Evolutionary conservation across 306 rosid species (phyloP).

Genomic region (Begonia loranthoides): DNA sequence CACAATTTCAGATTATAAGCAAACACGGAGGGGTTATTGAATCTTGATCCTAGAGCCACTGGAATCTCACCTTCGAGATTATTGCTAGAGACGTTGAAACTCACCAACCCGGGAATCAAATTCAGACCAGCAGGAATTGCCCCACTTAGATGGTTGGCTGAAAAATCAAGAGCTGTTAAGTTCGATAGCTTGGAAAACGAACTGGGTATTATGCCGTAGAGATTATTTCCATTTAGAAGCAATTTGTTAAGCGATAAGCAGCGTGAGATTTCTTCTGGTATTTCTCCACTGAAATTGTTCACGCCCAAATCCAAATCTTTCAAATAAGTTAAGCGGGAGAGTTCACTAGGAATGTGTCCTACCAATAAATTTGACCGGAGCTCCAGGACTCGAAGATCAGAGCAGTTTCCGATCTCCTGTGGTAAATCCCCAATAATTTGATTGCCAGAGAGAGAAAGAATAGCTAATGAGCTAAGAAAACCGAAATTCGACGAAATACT

Average conservation of each 20-base stretch:
- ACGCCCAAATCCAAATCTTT: slow-evolving; percentile 53
- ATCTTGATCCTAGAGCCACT: slow-evolving; percentile 38
- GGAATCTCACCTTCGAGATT: slow-evolving; percentile 73
- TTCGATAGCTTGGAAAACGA: slow-evolving; percentile 42
- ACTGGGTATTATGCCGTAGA: slow-evolving; percentile 55
- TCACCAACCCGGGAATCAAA: slow-evolving; percentile 28
- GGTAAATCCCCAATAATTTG: slow-evolving; percentile 52
- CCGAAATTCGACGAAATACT: slow-evolving; percentile 70
- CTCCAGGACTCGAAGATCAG: slow-evolving; percentile 48
- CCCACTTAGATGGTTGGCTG: slow-evolving; percentile 67
- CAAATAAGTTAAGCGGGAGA: slow-evolving; percentile 48
- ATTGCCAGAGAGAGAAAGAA: slow-evolving; percentile 61
- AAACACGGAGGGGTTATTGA: slow-evolving; percentile 45
- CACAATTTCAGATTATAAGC: slow-evolving; percentile 45
- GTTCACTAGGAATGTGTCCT: slow-evolving; percentile 48
- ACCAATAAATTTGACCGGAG: slow-evolving; percentile 44
- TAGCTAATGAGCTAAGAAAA: slow-evolving; percentile 51
- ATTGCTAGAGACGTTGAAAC: slow-evolving; percentile 68
- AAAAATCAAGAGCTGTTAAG: slow-evolving; percentile 54
- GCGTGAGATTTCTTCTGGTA: slow-evolving; percentile 60
- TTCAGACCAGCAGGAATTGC: slow-evolving; percentile 47
- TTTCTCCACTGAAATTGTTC: slow-evolving; percentile 58
- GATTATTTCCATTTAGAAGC: slow-evolving; percentile 41
- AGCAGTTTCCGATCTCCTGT: slow-evolving; percentile 64
- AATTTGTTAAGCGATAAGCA: slow-evolving; percentile 42